These are phyloP conservation scores for Sporothrix inflata DNA, from an alignment of 2,329 filamentous ascomycete genomes.

Conservation along the genomic window DNA sequence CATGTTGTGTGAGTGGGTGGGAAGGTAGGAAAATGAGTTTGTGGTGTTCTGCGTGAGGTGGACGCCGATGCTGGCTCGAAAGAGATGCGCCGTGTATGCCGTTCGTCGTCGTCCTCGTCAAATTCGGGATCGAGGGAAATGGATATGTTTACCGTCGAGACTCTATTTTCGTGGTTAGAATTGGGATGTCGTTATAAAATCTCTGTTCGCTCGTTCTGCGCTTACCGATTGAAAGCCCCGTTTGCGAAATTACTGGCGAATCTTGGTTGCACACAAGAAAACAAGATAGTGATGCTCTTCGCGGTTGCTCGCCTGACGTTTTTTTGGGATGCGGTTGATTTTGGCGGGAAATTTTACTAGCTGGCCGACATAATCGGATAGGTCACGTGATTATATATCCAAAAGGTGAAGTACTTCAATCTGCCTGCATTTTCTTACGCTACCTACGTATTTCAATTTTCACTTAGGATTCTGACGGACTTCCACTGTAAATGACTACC, in stretches of 20 bases:
- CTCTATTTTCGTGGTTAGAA: neutral
- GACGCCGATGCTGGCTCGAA: too few relatives aligned
- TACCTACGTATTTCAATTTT: neutral
- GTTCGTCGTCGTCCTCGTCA: neutral
- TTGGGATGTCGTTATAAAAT: neutral
- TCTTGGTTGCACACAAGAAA: neutral
- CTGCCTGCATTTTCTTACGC: neutral
- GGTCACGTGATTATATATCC: neutral
- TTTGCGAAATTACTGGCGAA: neutral
- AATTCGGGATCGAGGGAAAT: neutral
- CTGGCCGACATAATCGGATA: neutral
- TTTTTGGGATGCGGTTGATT: slow-evolving; percentile 11
- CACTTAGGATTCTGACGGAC: neutral
- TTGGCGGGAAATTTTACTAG: slow-evolving; percentile 18
- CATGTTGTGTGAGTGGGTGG: slow-evolving; percentile 50
- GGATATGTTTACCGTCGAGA: neutral
- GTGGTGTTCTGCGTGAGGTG: neutral
- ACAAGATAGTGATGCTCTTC: neutral
- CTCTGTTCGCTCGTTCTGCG: neutral
- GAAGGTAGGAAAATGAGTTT: neutral
- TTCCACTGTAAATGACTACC: neutral
- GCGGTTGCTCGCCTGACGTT: slow-evolving; percentile 1
- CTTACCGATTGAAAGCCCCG: neutral
- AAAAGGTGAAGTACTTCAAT: neutral
- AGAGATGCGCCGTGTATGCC: too few relatives aligned